Evolutionary conservation across 208 protist species (phyloP), one percentile per base, ranked within the genome.

Genomic region (Tritrichomonas musculus): DNA sequence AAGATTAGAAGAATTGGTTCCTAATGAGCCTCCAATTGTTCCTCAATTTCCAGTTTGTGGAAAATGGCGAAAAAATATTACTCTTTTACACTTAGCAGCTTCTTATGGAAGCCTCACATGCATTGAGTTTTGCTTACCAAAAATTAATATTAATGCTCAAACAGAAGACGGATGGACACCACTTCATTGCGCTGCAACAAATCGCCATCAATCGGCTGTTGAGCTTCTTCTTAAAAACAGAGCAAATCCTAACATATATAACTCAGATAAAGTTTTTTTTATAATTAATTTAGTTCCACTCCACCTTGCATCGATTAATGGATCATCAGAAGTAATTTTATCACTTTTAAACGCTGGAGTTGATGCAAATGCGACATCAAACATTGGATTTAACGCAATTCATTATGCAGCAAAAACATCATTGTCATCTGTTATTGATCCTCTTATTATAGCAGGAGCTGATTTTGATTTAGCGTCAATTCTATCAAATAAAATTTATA

Each of bases 361-460:
- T 82, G 73, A 82, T 50, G 73, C 73, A n/a, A 50, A 82, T 50
- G 73, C 73, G 11, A 50, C 30, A 50, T 47, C 73, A 50, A 41
- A 47, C 44, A 82, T 47, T 44, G 73, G 73, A 1, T 82, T 20
- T 44, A 82, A 82, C 50, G 73, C 73, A 82, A 82, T 82, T 82
- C 73, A 82, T 30, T 82, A 82, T 50, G 73, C 73, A 50, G 73
- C 73, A 50, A 47, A 33, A 20, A 41, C 73, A 30, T 44, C 73
- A 20, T 20, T 82, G 30, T 82, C 73, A 53, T 82, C 73, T 49
- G 73, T 82, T 14, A 82, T 82, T 50, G 73, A 82, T 50, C 73
- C 73, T 0, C 73, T 82, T 22, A 17, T 82, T 50, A 17, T 82
- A n/a, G 33, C 73, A 47, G 73, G 73, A n/a, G 73, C 73, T 82